A percentile compares a stretch with the other conserved stretches of the same genome.
These are phyloP conservation scores for Glycyrrhiza uralensis DNA, from an alignment of 306 rosid genomes.

Conservation along the genomic window DNA sequence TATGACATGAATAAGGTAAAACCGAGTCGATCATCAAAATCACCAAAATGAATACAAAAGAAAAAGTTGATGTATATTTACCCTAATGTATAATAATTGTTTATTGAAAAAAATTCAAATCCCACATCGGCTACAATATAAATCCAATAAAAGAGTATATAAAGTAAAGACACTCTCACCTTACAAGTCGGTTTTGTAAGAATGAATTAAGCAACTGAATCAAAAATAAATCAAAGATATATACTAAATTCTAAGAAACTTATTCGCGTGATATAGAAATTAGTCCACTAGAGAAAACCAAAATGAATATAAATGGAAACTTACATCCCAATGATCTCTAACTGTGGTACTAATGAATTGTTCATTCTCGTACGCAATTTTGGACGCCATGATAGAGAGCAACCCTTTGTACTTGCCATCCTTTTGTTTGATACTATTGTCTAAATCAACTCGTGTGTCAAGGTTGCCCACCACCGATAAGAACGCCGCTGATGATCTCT, in stretches of 20 bases:
- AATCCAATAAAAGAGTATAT: too few relatives aligned
- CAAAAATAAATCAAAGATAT: too few relatives aligned
- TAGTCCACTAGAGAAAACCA: not conserved
- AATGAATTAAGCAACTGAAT: too few relatives aligned
- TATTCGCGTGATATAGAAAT: too few relatives aligned
- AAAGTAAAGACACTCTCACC: too few relatives aligned
- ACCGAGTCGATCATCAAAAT: not conserved
- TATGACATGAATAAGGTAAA: not conserved
- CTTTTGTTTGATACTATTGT: constrained; percentile 17
- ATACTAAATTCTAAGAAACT: too few relatives aligned
- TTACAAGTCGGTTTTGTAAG: too few relatives aligned
- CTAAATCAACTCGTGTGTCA: constrained; percentile 40
- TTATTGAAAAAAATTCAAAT: too few relatives aligned
- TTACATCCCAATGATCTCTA: constrained; percentile 41
- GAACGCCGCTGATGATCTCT: constrained; percentile 30
- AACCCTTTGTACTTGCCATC: constrained; percentile 20
- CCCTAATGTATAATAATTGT: too few relatives aligned
- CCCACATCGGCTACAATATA: too few relatives aligned
- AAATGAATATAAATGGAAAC: not conserved
- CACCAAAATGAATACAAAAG: not conserved
- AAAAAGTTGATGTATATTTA: too few relatives aligned
- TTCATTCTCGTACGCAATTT: constrained; percentile 40
- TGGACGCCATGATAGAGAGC: constrained; percentile 50
- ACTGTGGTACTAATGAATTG: constrained; percentile 12
- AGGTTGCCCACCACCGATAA: constrained; percentile 3